A percentile compares a stretch with the other conserved stretches of the same genome.
Conservation (phyloP, 768 basidiomycete genomes). For the Leucocoprinus leucothites region DNA sequence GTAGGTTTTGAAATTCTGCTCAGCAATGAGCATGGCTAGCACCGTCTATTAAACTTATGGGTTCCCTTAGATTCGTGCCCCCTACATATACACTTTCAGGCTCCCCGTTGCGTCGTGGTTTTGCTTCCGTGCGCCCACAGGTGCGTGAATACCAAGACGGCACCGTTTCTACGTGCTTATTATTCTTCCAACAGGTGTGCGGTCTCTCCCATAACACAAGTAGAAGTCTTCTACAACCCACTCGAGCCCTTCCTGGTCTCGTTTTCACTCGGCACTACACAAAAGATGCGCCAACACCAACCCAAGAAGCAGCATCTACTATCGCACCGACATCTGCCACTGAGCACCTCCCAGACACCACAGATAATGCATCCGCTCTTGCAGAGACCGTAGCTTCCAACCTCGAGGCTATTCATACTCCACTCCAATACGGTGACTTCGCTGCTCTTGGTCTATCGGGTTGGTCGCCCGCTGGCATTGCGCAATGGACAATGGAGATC, state of each 20-base stretch:
- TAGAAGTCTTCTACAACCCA: not conserved
- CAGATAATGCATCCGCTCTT: not conserved
- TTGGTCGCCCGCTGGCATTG: conserved; percentile 65
- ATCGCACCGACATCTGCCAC: not conserved
- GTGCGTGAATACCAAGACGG: not conserved
- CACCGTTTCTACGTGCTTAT: not conserved
- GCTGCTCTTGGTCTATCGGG: conserved; percentile 60
- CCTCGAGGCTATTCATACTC: conserved; percentile 29
- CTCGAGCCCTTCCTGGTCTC: not conserved
- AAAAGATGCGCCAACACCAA: conserved; percentile 9
- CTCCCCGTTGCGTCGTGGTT: conserved; percentile 1
- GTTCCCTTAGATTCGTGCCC: not conserved
- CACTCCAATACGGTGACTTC: conserved; percentile 71
- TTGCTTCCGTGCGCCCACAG: conserved; percentile 4
- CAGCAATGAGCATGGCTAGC: not conserved
- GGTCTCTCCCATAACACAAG: not conserved
- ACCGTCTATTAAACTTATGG: not conserved
- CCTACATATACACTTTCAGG: not conserved
- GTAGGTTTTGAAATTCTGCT: not conserved
- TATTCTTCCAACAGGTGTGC: not conserved
- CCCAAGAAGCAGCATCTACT: not conserved
- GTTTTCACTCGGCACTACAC: conserved; percentile 6
- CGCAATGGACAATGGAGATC: conserved; percentile 61
- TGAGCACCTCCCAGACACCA: not conserved
- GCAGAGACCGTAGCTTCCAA: conserved; percentile 11